phyloP scores from a whole-genome alignment of 257 asterid species.

The Salvia hispanica region DNA sequence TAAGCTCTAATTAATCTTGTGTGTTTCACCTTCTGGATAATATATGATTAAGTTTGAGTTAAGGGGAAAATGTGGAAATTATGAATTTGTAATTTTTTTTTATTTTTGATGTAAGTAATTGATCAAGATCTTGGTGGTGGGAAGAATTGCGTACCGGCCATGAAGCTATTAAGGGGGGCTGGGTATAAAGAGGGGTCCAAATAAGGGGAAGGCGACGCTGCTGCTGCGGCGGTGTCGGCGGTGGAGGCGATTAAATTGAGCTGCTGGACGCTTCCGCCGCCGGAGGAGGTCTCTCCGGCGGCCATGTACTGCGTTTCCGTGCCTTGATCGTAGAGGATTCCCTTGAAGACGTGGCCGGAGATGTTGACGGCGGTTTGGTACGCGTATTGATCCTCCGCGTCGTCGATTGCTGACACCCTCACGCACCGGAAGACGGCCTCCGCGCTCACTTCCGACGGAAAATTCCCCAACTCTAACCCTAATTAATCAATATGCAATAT shows the following conservation, averaged over 20 bases:
- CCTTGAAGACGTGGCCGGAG: constrained; percentile 88
- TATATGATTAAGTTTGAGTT: constrained; percentile 4
- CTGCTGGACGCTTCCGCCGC: constrained; percentile 75
- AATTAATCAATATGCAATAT: constrained; percentile 4
- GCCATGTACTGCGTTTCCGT: constrained; percentile 73
- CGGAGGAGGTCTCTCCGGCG: constrained; percentile 69
- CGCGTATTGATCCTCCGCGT: constrained; percentile 73
- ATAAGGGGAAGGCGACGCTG: constrained; percentile 39
- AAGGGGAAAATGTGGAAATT: not conserved
- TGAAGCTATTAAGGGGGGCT: constrained; percentile 73
- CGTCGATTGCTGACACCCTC: constrained; percentile 73
- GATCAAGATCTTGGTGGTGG: constrained; percentile 91
- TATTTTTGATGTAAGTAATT: not conserved
- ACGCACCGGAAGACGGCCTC: constrained; percentile 90
- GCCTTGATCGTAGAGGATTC: constrained; percentile 91
- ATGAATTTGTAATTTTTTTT: not conserved
- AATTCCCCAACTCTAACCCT: constrained; percentile 84
- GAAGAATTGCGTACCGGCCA: constrained; percentile 98
- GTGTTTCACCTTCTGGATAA: constrained; percentile 20
- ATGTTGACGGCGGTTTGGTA: constrained; percentile 91
- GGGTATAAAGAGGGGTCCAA: constrained; percentile 67
- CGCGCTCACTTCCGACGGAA: constrained; percentile 77
- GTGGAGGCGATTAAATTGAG: constrained; percentile 58
- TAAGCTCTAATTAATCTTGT: not conserved
- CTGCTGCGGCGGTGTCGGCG: constrained; percentile 33